Evolutionary conservation across 371 early-diverging fungal genomes (phyloP).

Genomic region (Nosema muscidifuracis): DNA sequence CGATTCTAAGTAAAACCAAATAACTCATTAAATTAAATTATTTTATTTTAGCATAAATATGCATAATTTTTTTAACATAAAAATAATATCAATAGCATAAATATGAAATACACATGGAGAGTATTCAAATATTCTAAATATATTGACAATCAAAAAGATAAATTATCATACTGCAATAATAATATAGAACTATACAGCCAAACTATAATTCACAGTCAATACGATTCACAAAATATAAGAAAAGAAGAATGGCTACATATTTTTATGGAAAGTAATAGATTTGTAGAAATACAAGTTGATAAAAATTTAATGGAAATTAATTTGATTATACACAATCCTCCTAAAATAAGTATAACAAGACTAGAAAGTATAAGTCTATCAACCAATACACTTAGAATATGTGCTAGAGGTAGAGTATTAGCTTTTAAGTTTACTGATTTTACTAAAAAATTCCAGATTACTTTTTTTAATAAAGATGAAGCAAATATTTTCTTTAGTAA

Average conservation of each 20-base stretch:
- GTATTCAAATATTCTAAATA: slow-evolving; percentile 39
- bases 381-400: neutral
- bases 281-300: slow-evolving; percentile 2
- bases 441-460: slow-evolving; percentile 15
- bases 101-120: slow-evolving; percentile 39
- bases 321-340: slow-evolving; percentile 12
- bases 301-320: slow-evolving; percentile 7
- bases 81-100: no score
- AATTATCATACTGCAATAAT: slow-evolving; percentile 19
- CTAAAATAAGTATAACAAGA: neutral
- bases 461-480: slow-evolving; percentile 23
- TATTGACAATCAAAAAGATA: neutral
- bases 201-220: slow-evolving; percentile 28
- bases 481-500: slow-evolving; percentile 12
- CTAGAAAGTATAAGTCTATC: slow-evolving; percentile 5
- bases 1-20: no score
- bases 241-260: slow-evolving; percentile 35
- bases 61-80: no score
- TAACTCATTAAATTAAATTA: no score
- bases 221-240: slow-evolving; percentile 14
- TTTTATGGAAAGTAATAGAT: slow-evolving; percentile 19
- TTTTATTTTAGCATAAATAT: no score
- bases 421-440: slow-evolving; percentile 1
- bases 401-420: slow-evolving; percentile 6
- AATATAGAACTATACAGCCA: slow-evolving; percentile 12